Base-by-base conservation (phyloP, 2,329 filamentous ascomycete genomes). In the Xylariales sp. region DNA sequence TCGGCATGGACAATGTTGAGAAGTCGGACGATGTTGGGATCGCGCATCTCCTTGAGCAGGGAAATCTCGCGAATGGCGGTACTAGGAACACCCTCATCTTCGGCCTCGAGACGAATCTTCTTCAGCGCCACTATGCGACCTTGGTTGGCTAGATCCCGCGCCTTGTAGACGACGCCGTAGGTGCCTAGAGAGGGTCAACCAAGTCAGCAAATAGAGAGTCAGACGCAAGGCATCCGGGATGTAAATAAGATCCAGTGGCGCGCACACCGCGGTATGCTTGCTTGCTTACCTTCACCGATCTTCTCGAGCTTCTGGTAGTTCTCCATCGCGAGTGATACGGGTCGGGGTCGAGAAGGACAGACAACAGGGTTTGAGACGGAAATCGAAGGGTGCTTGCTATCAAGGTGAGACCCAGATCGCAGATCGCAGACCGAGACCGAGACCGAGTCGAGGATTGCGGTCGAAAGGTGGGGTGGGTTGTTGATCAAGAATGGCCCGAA, bases 241-340 rank as follows among this genome's bases (percentile, higher is more conserved):
- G n/a, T n/a, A n/a, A n/a, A n/a, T n/a, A n/a, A n/a, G n/a, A n/a
- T n/a, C n/a, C n/a, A n/a, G n/a, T n/a, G n/a, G n/a, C n/a, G n/a
- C n/a, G n/a, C n/a, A n/a, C n/a, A n/a, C n/a, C n/a, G n/a, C n/a
- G n/a, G n/a, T n/a, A n/a, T n/a, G n/a, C n/a, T n/a, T n/a, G n/a
- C n/a, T 21, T 24, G 33, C 77, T 56, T 70, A 93, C 89, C 89
- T 79, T 95, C 89, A 66, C 89, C 89, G 58, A 95, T 89, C 75
- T 95, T 95, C 72, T 95, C 89, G 59, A 95, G 78, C 71, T 94
- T 94, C 69, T 95, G 87, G 66, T 95, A 95, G 69, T 95, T 94
- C 67, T 95, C 88, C 89, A 95, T 95, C 52, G 46, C 50, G n/a
- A 42, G 43, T 27, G 42, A 42, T 15, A 46, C 34, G 32, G 37